Conservation (phyloP, 2,329 filamentous ascomycete species). For the Aspergillus felis region DNA sequence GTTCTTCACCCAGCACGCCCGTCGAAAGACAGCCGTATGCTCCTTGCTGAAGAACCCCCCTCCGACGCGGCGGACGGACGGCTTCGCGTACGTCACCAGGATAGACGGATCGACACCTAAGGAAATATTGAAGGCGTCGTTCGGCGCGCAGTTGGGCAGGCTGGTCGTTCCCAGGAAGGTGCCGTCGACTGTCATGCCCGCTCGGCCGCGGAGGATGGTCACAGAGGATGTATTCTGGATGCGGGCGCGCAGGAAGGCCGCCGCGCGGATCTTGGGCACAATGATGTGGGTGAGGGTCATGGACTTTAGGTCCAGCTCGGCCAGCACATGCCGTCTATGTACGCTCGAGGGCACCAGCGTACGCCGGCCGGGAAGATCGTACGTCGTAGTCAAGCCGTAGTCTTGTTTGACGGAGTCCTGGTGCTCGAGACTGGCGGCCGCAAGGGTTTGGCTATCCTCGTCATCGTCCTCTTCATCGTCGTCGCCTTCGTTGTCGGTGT, state of each 20-base stretch:
- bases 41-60: slow-evolving; percentile 30
- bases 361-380: slow-evolving; percentile 37
- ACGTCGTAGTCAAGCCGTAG: slow-evolving; percentile 40
- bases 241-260: slow-evolving; percentile 40
- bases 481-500: neutral
- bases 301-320: slow-evolving; percentile 32
- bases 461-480: slow-evolving; percentile 13
- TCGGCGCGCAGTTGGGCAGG: slow-evolving; percentile 24
- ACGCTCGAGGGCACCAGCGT: slow-evolving; percentile 33
- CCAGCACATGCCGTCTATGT: slow-evolving; percentile 36
- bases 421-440: slow-evolving; percentile 11
- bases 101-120: slow-evolving; percentile 31
- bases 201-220: slow-evolving; percentile 25
- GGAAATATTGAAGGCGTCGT: slow-evolving; percentile 27
- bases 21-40: slow-evolving; percentile 27
- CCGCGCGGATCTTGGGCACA: slow-evolving; percentile 37
- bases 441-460: slow-evolving; percentile 10
- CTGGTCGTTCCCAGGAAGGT: slow-evolving; percentile 27
- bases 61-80: slow-evolving; percentile 22
- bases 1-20: slow-evolving; percentile 28
- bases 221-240: slow-evolving; percentile 35
- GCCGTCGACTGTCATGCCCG: slow-evolving; percentile 26
- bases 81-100: slow-evolving; percentile 28
- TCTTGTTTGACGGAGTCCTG: slow-evolving; percentile 38
- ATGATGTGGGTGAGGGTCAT: slow-evolving; percentile 36